These are phyloP conservation scores for Trametes gibbosa DNA, from an alignment of 768 basidiomycete species.

Conservation along the genomic window DNA sequence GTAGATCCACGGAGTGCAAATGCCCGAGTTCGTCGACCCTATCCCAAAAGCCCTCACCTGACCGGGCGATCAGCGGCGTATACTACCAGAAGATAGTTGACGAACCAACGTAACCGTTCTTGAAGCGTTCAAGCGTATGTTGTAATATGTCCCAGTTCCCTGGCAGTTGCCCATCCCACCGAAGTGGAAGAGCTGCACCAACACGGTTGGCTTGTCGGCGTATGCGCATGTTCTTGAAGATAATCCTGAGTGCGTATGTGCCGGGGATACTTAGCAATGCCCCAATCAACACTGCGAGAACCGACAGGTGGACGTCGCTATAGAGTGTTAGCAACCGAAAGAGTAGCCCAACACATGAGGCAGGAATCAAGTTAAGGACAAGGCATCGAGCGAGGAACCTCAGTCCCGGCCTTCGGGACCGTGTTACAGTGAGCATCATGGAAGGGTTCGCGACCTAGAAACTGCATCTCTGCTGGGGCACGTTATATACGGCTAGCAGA, in stretches of 20 bases:
- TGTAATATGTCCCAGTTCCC: neutral
- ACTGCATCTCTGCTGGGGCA: no score
- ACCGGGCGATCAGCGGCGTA: no score
- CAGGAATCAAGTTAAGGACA: neutral
- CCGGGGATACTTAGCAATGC: neutral
- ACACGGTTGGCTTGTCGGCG: neutral
- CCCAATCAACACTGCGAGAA: neutral
- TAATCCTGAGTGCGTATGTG: neutral
- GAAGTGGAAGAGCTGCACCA: neutral
- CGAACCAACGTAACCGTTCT: neutral
- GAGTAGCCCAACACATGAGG: neutral
- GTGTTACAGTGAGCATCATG: no score
- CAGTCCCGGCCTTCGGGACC: neutral
- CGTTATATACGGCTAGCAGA: no score
- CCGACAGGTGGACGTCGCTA: neutral
- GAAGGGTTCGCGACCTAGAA: no score
- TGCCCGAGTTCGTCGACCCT: conserved; percentile 25
- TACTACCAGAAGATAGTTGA: no score
- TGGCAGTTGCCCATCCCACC: neutral
- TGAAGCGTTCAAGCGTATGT: neutral
- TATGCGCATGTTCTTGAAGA: neutral
- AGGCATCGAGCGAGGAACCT: neutral
- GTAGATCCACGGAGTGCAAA: conserved; percentile 12
- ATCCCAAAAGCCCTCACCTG: conserved; percentile 28
- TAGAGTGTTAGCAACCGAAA: neutral